Evolutionary conservation across 495 filamentous ascomycete species (phyloP).

Genomic region (Mycothermus thermophilus): DNA sequence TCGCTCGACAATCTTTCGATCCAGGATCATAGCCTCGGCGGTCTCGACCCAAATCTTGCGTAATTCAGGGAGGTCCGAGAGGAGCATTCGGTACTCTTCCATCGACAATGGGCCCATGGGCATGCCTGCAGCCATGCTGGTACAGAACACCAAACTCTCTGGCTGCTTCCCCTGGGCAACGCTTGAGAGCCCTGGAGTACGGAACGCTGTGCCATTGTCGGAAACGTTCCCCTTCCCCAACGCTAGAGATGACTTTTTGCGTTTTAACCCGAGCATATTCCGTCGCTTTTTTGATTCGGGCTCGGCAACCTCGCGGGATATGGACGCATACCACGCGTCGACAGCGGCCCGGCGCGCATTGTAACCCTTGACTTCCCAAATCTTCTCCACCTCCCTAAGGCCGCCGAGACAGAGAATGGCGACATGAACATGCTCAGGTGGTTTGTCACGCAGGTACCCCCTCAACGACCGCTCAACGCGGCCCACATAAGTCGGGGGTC

Average conservation of each 20-base stretch:
- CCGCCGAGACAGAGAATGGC: slow-evolving; percentile 41
- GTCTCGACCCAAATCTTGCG: slow-evolving; percentile 39
- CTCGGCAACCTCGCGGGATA: slow-evolving; percentile 29
- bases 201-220: too few species aligned
- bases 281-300: slow-evolving; percentile 31
- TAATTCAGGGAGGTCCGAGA: slow-evolving; percentile 35
- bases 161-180: slow-evolving; percentile 3
- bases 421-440: slow-evolving; percentile 41
- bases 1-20: slow-evolving; percentile 38
- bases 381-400: slow-evolving; percentile 38
- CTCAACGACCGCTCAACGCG: slow-evolving; percentile 41
- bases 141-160: slow-evolving; percentile 34
- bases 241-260: slow-evolving; percentile 33
- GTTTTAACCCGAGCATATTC: slow-evolving; percentile 30
- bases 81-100: slow-evolving; percentile 33
- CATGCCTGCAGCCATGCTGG: slow-evolving; percentile 38
- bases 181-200: too few species aligned
- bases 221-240: slow-evolving; percentile 13
- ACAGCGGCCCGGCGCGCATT: slow-evolving; percentile 38
- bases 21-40: slow-evolving; percentile 40
- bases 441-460: slow-evolving; percentile 41
- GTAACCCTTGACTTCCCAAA: slow-evolving; percentile 47
- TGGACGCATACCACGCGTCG: slow-evolving; percentile 38
- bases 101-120: slow-evolving; percentile 36
- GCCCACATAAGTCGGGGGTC: slow-evolving; percentile 43